Evolutionary conservation across 495 filamentous ascomycete species (phyloP), one percentile per base, ranked within the genome.

Genomic region (Penicillium dipodomyicola): DNA sequence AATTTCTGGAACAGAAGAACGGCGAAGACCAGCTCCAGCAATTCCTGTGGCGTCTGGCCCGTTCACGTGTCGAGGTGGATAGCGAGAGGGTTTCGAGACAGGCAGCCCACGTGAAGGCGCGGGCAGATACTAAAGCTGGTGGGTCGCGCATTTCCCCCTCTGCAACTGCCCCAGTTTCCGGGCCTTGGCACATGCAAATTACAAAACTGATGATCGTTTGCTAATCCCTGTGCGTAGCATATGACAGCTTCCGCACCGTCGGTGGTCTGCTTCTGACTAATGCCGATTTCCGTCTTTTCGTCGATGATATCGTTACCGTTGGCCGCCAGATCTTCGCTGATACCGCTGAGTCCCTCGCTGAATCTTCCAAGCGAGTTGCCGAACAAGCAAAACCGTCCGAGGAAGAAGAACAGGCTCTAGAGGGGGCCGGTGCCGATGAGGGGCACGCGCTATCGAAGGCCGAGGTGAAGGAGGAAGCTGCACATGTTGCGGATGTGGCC

Each of bases 271-370:
- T 96, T 1, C 74, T 97, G 22, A 91, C 88, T 15, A 97, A 97
- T 67, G 83, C 88, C 3, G 92, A 96, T 63, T 96, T 97, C 69
- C 84, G 92, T 19, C 73, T 90, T 15, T 92, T 97, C 62, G 80
- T 96, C 27, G 81, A 85, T n/a, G 93, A 97, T 63, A 71, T 96
- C 29, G 84, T 84, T 40, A 82, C 85, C 0, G 81, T 97, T 54
- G 88, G 85, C 11, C 84, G 90, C 9, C 88, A 96, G 67, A 85
- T 97, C 25, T 93, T 97, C 65, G 83, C 83, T 54, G 92, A 96
- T 61, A 92, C 93, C 2, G 89, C 90, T 0, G 86, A 89, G 45
- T 87, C 86, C 0, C 65, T 94, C 10, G 90, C 91, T 2, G 77
- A 80, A 30, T 83, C 84, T 7, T 90, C 91, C 0, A 82, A 86